These are phyloP conservation scores for Boletus rubropictus DNA, from an alignment of 768 basidiomycete genomes.

Conservation along the genomic window DNA sequence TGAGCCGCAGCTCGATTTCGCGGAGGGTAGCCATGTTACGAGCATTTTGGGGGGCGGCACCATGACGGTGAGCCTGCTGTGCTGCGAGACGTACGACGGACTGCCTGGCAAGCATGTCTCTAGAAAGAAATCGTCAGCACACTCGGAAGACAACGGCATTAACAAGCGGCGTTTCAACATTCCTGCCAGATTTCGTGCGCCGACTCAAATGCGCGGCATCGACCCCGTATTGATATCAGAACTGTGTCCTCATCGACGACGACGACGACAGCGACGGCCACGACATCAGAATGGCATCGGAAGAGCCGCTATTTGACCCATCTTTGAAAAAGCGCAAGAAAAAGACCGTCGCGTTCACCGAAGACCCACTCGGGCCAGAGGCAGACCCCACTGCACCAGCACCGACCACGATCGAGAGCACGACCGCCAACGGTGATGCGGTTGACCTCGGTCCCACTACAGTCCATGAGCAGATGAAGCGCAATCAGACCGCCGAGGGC, in stretches of 20 bases:
- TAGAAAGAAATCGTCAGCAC: conserved; percentile 3
- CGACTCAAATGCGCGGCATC: conserved; percentile 27
- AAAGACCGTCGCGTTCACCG: conserved; percentile 78
- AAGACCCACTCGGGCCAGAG: conserved; percentile 77
- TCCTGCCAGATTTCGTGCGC: conserved; percentile 18
- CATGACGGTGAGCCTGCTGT: conserved; percentile 36
- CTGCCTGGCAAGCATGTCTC: conserved; percentile 46
- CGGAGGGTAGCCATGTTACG: conserved; percentile 96
- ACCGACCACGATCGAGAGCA: conserved; percentile 65
- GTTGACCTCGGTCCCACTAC: conserved; percentile 76
- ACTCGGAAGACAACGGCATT: conserved; percentile 35
- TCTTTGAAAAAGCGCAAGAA: conserved; percentile 86
- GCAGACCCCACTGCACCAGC: conserved; percentile 78
- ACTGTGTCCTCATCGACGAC: conserved; percentile 15
- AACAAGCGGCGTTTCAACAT: conserved; percentile 24
- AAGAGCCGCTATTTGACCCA: conserved; percentile 77
- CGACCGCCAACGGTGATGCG: conserved; percentile 62
- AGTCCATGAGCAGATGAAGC: conserved; percentile 69
- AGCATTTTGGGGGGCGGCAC: conserved; percentile 42
- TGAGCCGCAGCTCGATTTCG: conserved; percentile 92
- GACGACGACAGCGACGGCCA: conserved; percentile 12
- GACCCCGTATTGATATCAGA: conserved; percentile 3
- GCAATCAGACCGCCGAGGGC: conserved; percentile 34
- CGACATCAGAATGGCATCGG: conserved; percentile 44
- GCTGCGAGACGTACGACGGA: conserved; percentile 39